Evolutionary conservation across 2,329 filamentous ascomycete species (phyloP), one percentile per base, ranked within the genome.

Genomic region (Fusarium brevicatenulatum): DNA sequence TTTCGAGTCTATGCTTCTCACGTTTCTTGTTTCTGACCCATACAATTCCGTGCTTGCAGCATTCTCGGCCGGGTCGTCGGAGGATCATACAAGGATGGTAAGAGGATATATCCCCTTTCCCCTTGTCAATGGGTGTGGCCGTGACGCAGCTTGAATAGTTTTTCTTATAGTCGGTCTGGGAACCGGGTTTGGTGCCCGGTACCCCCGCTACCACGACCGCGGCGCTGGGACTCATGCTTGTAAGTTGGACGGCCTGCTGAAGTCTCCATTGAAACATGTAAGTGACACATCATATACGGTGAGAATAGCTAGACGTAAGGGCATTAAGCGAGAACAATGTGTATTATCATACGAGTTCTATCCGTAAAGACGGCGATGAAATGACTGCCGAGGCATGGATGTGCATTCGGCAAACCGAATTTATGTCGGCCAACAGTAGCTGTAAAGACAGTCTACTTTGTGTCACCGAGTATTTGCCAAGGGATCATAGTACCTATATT

Each of bases 171-270:
- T 44, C 50, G 42, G 49, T 39, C 43, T 55, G 62, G n/a, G n/a
- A 57, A 43, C 21, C 32, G 50, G 60, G n/a, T 30, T 46, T 42
- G 43, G 32, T 61, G 37, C n/a, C 64, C 44, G 50, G 50, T 32
- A 32, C 34, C 61, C 59, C 69, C 66, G 60, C 44, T 62, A 56
- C 71, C 71, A 68, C 54, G 42, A 46, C 68, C 71, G 56, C 55
- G 71, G 60, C 28, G 34, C 56, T 46, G 71, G 67, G 63, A 66
- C 40, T 47, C 32, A 25, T 66, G 42, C 28, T 52, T 36, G 55
- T 53, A 66, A 49, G 28, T 49, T 49, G 46, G 28, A 32, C 42
- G 30, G 44, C n/a, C 43, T 68, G 36, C 39, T 63, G 23, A 32
- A 40, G 37, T 25, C 37, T 32, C 25, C 28, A 28, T 55, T 43